Conservation (phyloP, 495 filamentous ascomycete genomes). For the Mycothermus thermophilus region DNA sequence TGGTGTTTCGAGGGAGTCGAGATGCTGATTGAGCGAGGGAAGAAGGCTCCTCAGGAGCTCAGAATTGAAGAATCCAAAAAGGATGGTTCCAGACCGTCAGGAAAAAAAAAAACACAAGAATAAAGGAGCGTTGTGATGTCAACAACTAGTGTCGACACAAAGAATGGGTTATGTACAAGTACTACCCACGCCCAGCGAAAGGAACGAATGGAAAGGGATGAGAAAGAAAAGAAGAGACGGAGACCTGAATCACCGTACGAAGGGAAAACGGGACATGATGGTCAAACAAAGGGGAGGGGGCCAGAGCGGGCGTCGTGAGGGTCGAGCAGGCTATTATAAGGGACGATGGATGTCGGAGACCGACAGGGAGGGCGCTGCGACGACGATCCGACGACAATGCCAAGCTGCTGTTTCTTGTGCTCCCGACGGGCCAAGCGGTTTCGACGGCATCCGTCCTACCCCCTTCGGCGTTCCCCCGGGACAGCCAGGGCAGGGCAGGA, state of each 20-base stretch:
- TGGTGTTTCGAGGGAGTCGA: too few species aligned
- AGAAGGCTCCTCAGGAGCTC: constrained; percentile 10
- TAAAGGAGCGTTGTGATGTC: constrained; percentile 30
- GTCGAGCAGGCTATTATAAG: constrained; percentile 13
- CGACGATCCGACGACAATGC: constrained; percentile 16
- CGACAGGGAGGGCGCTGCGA: constrained; percentile 12
- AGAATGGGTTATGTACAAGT: constrained; percentile 16
- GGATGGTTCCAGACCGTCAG: constrained; percentile 38
- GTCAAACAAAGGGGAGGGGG: constrained; percentile 13
- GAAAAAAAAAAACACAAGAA: constrained; percentile 19
- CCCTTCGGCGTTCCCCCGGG: constrained; percentile 3
- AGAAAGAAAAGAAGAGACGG: constrained; percentile 19
- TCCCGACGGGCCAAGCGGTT: constrained; percentile 22
- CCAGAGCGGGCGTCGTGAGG: constrained; percentile 10
- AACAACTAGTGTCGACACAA: constrained; percentile 28
- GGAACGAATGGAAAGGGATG: constrained; percentile 32
- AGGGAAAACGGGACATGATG: constrained; percentile 23
- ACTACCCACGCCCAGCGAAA: constrained; percentile 28
- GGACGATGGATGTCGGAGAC: constrained; percentile 8
- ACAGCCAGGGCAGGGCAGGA: background rate
- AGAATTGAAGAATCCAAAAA: constrained; percentile 7
- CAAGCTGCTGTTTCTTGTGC: constrained; percentile 32
- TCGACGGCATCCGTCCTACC: too few species aligned
- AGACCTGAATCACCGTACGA: constrained; percentile 19
- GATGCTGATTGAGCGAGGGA: too few species aligned